Evolutionary conservation across 257 asterid species (phyloP).

Genomic region (Jacaranda copaia): DNA sequence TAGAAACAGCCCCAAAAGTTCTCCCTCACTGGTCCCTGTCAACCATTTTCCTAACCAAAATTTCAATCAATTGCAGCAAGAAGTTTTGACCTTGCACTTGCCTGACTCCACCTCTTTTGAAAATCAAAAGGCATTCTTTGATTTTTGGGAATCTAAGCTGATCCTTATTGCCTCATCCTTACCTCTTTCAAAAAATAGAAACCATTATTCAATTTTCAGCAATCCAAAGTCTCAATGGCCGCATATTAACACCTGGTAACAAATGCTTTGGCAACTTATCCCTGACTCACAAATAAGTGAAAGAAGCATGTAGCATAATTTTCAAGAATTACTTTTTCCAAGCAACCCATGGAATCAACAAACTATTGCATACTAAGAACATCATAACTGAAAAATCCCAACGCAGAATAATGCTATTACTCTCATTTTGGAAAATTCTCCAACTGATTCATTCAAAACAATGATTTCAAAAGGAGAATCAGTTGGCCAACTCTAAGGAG

Average conservation of each 20-base stretch:
- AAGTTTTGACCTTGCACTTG: not conserved
- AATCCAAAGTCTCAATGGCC: conserved; percentile 1
- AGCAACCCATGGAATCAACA: conserved; percentile 21
- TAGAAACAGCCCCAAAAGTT: not conserved
- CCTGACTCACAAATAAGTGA: conserved; percentile 13
- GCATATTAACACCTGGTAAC: conserved; percentile 17
- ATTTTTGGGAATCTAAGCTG: not conserved
- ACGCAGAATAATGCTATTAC: not conserved
- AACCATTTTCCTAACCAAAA: not conserved
- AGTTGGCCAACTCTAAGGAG: not conserved
- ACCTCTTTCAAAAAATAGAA: not conserved
- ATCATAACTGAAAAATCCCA: conserved; percentile 14
- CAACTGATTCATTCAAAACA: not conserved
- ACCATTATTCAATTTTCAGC: not conserved
- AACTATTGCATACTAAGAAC: not conserved
- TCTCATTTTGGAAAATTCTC: not conserved
- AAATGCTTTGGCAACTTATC: not conserved
- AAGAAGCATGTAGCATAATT: not conserved
- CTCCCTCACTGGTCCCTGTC: not conserved
- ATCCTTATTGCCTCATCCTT: not conserved
- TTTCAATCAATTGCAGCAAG: not conserved
- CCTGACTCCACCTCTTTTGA: not conserved
- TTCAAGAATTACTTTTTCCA: conserved; percentile 4
- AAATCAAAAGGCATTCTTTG: not conserved
- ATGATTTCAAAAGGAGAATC: not conserved